These are phyloP conservation scores for Colletotrichum gigasporum DNA, from an alignment of 2,329 filamentous ascomycete species.

Conservation along the genomic window DNA sequence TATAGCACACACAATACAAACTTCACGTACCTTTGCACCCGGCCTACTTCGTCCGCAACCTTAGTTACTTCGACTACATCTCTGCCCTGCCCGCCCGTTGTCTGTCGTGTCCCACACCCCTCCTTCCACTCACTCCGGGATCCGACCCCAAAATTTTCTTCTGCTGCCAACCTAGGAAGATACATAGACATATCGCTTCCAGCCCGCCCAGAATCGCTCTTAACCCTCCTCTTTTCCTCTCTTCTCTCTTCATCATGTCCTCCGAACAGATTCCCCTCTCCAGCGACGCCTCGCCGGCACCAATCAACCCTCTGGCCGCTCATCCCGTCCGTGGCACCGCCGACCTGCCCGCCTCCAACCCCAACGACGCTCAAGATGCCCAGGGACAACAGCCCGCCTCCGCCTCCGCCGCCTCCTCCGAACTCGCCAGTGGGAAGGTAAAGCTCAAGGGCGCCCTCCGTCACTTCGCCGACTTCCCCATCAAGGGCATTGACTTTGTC, in stretches of 20 bases:
- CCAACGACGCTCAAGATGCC: conserved; percentile 60
- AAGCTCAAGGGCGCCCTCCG: conserved; percentile 78
- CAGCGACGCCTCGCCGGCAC: conserved; percentile 30
- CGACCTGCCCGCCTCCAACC: conserved; percentile 40
- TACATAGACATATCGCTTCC: conserved; percentile 31
- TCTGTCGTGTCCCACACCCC: conserved; percentile 25
- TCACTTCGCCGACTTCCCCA: conserved; percentile 91
- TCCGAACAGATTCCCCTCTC: conserved; percentile 30
- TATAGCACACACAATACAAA: conserved; percentile 21
- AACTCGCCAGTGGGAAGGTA: conserved; percentile 75
- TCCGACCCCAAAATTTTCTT: conserved; percentile 36
- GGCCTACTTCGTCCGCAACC: neutral
- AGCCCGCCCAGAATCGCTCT: conserved; percentile 35
- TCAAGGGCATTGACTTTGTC: conserved; percentile 93
- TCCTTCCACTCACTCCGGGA: conserved; percentile 24
- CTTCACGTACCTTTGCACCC: conserved; percentile 15
- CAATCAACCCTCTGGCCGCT: conserved; percentile 43
- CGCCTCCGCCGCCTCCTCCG: conserved; percentile 68
- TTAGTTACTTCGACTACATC: conserved; percentile 2
- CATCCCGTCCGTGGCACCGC: conserved; percentile 36
- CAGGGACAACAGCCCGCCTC: conserved; percentile 71
- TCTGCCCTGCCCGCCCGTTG: neutral
- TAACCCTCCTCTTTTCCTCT: conserved; percentile 37
- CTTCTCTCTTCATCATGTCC: conserved; percentile 46
- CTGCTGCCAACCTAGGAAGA: conserved; percentile 22